Evolutionary conservation across 2,329 filamentous ascomycete species (phyloP), one percentile per base, ranked within the genome.

Genomic region (Beauveria sp.): DNA sequence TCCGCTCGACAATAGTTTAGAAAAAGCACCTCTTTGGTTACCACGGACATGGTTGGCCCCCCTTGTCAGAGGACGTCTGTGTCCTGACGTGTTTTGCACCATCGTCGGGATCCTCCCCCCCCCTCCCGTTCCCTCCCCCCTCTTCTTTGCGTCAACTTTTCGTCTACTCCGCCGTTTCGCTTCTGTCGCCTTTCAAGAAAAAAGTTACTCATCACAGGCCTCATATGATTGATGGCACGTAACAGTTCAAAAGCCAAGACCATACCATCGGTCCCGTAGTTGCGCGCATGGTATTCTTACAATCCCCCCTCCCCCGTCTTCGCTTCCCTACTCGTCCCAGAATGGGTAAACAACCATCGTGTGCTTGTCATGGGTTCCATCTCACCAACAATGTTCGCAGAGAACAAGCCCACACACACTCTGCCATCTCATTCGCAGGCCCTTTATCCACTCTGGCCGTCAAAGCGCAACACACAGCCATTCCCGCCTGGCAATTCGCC

Each of bases 51-150:
- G 53, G 53, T 55, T 46, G 26, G 26, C 53, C 53, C 53, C 53
- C 41, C 28, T 9, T 46, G 53, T 46, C 4, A 41, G 20, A 41
- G n/a, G 41, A 28, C 26, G 41, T 46, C 41, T 55, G 24, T 55
- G 53, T 55, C 41, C 40, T 41, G 52, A 55, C 37, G 37, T 55
- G 41, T 55, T 55, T 55, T 34, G 53, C 26, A 55, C 40, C 41
- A 46, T 55, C 52, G 34, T 53, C 51, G 50, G 30, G 9, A 24
- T 55, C 40, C 37, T 28, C 10, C 37, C 22, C 37, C 22, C 24
- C 52, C 22, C 16, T 12, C 34, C 30, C 52, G 16, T 8, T 12
- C 34, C 30, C 52, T 20, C 20, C 43, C 22, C 40, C 22, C 51
- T 41, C 51, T 26, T 18, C 20, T 50, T 53, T 40, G n/a, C 37